phyloP scores from a whole-genome alignment of 202 grass and related monocot species.

The Digitaria exilis region DNA sequence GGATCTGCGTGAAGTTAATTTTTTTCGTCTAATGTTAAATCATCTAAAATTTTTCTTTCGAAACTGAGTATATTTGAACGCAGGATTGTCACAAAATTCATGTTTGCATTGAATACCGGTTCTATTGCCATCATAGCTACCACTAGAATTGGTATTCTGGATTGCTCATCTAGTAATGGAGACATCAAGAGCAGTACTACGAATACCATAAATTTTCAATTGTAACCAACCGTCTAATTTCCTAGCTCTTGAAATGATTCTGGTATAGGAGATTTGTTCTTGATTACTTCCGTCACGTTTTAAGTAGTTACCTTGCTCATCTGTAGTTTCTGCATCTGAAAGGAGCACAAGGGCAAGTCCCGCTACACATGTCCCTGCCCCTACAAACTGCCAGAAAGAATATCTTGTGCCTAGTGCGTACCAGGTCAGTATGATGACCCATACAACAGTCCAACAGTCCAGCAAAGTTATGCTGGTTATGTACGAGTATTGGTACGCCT shows the following conservation, averaged over 20 bases:
- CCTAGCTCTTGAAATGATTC: neutral
- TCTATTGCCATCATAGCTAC: neutral
- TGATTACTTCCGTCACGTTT: neutral
- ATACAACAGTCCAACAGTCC: slow-evolving; percentile 83
- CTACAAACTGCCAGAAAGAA: slow-evolving; percentile 60
- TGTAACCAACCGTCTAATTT: neutral
- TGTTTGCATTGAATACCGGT: neutral
- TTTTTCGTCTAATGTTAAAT: neutral
- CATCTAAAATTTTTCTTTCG: neutral
- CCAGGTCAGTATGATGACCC: slow-evolving; percentile 90
- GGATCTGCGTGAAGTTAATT: slow-evolving; percentile 46
- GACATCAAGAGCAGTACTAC: neutral
- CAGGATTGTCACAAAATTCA: slow-evolving; percentile 18
- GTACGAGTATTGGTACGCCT: slow-evolving; percentile 88
- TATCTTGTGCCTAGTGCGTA: slow-evolving; percentile 72
- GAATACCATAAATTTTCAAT: neutral
- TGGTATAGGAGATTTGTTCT: neutral
- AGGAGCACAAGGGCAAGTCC: slow-evolving; percentile 79
- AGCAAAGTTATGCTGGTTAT: slow-evolving; percentile 80
- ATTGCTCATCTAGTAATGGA: neutral
- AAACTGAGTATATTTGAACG: slow-evolving; percentile 21
- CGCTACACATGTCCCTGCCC: slow-evolving; percentile 57
- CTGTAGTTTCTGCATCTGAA: slow-evolving; percentile 57
- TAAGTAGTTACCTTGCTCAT: slow-evolving; percentile 36
- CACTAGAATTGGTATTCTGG: slow-evolving; percentile 7